phyloP scores from a whole-genome alignment of 2,329 filamentous ascomycete species.

The Aaosphaeria arxii region DNA sequence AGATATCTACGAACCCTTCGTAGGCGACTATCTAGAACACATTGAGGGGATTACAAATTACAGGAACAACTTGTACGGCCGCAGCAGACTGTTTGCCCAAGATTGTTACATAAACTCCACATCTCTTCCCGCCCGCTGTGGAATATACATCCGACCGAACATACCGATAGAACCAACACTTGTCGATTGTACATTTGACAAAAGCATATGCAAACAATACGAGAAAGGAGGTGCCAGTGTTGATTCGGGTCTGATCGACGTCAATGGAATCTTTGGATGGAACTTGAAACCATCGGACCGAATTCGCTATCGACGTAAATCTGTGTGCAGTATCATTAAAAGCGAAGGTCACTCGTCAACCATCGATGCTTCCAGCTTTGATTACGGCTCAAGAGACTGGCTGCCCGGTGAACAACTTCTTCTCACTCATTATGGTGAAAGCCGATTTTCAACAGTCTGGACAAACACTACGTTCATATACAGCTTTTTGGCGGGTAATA shows the following conservation, averaged over 20 bases:
- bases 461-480: slow-evolving; percentile 7
- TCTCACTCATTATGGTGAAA: not conserved
- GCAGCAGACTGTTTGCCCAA: not conserved
- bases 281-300: slow-evolving; percentile 1
- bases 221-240: slow-evolving; percentile 2
- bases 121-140: not conserved
- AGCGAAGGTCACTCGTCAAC: not conserved
- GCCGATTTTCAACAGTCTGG: slow-evolving; percentile 6
- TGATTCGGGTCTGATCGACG: slow-evolving; percentile 13
- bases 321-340: slow-evolving; percentile 5
- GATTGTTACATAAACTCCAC: not conserved
- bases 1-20: not conserved
- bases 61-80: not conserved
- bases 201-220: slow-evolving; percentile 2
- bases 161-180: not conserved
- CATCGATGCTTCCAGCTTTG: not conserved
- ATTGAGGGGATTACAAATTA: not conserved
- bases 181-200: slow-evolving; percentile 10
- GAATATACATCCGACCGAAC: not conserved
- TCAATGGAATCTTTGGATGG: slow-evolving; percentile 7
- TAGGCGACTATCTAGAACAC: not conserved
- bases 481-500: slow-evolving; percentile 4
- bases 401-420: not conserved
- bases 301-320: slow-evolving; percentile 1
- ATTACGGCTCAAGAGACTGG: not conserved